A percentile compares a stretch with the other conserved stretches of the same genome.
These are phyloP conservation scores for Phytophthora pistaciae DNA, from an alignment of 352 stramenopile genomes.

Conservation along the genomic window DNA sequence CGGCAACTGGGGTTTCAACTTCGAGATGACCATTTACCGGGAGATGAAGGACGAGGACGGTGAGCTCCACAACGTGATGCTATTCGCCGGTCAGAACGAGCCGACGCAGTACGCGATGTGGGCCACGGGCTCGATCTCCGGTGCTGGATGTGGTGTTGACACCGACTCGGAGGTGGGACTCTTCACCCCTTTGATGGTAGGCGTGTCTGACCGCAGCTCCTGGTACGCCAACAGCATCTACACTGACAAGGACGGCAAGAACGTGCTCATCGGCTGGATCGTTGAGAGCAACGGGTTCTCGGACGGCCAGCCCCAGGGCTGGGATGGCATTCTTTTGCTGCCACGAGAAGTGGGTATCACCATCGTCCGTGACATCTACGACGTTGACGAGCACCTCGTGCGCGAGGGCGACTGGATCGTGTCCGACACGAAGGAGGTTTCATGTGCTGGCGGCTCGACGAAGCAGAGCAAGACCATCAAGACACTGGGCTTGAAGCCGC, in stretches of 20 bases:
- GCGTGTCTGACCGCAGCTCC: slow-evolving; percentile 66
- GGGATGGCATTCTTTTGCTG: slow-evolving; percentile 55
- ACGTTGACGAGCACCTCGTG: slow-evolving; percentile 53
- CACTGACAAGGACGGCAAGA: slow-evolving; percentile 65
- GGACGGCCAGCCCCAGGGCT: slow-evolving; percentile 72
- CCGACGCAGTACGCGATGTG: slow-evolving; percentile 3
- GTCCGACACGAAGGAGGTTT: slow-evolving; percentile 42
- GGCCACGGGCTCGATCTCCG: background rate
- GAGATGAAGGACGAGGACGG: background rate
- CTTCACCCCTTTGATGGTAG: slow-evolving; percentile 47
- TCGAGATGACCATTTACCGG: background rate
- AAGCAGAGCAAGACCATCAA: slow-evolving; percentile 72
- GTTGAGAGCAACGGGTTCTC: slow-evolving; percentile 65
- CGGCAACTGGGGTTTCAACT: slow-evolving; percentile 9
- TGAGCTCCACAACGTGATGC: background rate
- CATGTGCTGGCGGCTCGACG: slow-evolving; percentile 28
- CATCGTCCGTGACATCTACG: slow-evolving; percentile 62
- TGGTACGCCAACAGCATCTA: slow-evolving; percentile 81
- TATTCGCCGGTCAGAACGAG: background rate
- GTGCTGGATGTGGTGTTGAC: background rate
- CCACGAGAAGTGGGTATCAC: slow-evolving; percentile 60
- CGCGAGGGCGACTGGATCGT: slow-evolving; percentile 71
- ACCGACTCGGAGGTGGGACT: background rate
- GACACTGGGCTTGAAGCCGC: slow-evolving; percentile 59
- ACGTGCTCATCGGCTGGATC: slow-evolving; percentile 74